Evolutionary conservation across 139 green algal species (phyloP).

Genomic region (Chlorella sp.): DNA sequence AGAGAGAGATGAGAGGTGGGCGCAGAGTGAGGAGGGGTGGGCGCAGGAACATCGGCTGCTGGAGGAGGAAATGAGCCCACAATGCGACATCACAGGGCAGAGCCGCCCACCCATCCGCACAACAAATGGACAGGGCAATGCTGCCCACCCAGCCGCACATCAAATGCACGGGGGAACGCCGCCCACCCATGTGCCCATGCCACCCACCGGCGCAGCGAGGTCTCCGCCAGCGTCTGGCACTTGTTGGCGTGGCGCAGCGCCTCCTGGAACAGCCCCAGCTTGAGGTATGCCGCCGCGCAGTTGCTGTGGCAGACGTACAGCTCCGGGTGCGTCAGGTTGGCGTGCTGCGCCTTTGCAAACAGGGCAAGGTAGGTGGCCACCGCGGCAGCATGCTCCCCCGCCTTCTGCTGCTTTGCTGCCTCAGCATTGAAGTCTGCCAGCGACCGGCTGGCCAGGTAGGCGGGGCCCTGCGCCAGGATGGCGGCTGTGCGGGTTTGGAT

Average conservation of each 20-base stretch:
- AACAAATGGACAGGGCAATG: too few species aligned
- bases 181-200: too few species aligned
- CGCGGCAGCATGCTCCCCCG: slow-evolving; percentile 33
- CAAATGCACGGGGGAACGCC: too few species aligned
- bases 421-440: slow-evolving; percentile 40
- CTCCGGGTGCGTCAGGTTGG: slow-evolving; percentile 69
- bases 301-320: slow-evolving; percentile 73
- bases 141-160: too few species aligned
- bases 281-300: slow-evolving; percentile 60
- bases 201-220: slow-evolving; percentile 47
- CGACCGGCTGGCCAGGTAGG: neutral
- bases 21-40: too few species aligned
- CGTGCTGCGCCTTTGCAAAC: slow-evolving; percentile 48
- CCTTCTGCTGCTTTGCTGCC: slow-evolving; percentile 34
- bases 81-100: too few species aligned
- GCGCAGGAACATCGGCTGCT: too few species aligned
- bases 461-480: neutral
- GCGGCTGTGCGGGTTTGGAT: neutral
- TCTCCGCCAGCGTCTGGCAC: slow-evolving; percentile 44
- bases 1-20: too few species aligned
- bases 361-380: slow-evolving; percentile 58
- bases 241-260: slow-evolving; percentile 50
- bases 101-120: too few species aligned
- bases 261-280: slow-evolving; percentile 52
- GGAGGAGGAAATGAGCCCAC: too few species aligned